A percentile compares a stretch with the other conserved stretches of the same genome.
phyloP scores from a whole-genome alignment of 805 yeast species.

The Suhomyces xylopsoci region DNA sequence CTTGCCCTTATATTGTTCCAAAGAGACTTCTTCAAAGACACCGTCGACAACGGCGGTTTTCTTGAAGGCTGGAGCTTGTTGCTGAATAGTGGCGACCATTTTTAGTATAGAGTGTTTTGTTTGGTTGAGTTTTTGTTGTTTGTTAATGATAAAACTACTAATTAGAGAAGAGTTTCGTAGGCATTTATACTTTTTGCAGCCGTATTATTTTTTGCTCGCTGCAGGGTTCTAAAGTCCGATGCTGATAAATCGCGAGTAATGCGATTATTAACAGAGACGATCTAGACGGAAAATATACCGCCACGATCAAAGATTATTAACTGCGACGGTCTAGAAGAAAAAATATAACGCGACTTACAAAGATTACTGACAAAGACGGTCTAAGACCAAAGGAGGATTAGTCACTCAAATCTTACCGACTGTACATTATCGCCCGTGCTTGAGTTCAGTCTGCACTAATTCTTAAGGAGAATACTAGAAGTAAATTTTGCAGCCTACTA shows the following conservation, averaged over 20 bases:
- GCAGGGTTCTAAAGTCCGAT: not conserved
- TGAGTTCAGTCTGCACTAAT: too few species aligned
- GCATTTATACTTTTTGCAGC: slow-evolving; percentile 1
- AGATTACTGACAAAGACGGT: too few species aligned
- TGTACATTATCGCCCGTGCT: too few species aligned
- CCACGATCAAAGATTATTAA: slow-evolving; percentile 5
- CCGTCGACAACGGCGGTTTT: slow-evolving; percentile 98
- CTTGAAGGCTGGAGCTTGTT: slow-evolving; percentile 94
- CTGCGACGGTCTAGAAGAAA: not conserved
- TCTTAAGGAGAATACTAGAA: too few species aligned
- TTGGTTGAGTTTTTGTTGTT: too few species aligned
- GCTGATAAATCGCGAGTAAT: slow-evolving; percentile 5
- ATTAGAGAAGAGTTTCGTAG: not conserved
- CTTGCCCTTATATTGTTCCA: slow-evolving; percentile 95
- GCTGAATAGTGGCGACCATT: slow-evolving; percentile 90
- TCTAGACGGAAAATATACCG: not conserved
- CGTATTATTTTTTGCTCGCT: not conserved
- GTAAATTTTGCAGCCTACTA: too few species aligned
- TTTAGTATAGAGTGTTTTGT: too few species aligned
- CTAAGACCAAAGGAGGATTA: too few species aligned
- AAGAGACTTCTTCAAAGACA: slow-evolving; percentile 88
- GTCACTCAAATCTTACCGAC: too few species aligned
- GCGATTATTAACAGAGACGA: slow-evolving; percentile 7
- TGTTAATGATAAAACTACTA: not conserved
- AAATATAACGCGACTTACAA: too few species aligned